Conservation (phyloP, 1,284 basidiomycete genomes). For the Cryptococcus floricola region DNA sequence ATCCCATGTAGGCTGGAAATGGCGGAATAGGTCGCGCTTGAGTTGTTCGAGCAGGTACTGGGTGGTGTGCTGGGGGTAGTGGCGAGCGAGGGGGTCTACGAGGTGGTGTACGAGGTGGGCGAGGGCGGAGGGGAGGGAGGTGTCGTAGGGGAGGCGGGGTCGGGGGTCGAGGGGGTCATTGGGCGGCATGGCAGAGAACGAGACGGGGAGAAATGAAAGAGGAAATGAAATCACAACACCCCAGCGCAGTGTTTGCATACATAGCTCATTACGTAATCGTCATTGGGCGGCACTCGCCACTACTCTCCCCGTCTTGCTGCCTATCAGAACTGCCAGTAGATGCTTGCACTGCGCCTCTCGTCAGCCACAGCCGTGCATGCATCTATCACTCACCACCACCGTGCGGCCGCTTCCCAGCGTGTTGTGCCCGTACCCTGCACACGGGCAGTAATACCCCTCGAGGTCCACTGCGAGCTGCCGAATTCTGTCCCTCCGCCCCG, state of each 20-base stretch:
- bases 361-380: neutral
- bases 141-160: constrained; percentile 12
- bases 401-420: constrained; percentile 30
- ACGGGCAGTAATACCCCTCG: constrained; percentile 40
- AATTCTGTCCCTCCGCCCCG: constrained; percentile 3
- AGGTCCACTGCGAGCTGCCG: constrained; percentile 7
- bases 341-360: constrained; percentile 39
- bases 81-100: constrained; percentile 30
- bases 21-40: constrained; percentile 16
- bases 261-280: neutral
- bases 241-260: neutral
- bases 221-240: neutral
- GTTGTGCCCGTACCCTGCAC: constrained; percentile 41
- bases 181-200: neutral
- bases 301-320: constrained; percentile 24
- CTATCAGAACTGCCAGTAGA: constrained; percentile 36
- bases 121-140: constrained; percentile 36
- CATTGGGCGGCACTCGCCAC: constrained; percentile 7
- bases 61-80: constrained; percentile 33
- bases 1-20: constrained; percentile 39
- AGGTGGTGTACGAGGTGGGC: constrained; percentile 39
- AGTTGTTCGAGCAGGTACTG: constrained; percentile 31
- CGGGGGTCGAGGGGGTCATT: neutral
- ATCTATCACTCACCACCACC: constrained; percentile 27
- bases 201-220: neutral